phyloP scores from a whole-genome alignment of 1,284 basidiomycete species.

The Malassezia slooffiae region DNA sequence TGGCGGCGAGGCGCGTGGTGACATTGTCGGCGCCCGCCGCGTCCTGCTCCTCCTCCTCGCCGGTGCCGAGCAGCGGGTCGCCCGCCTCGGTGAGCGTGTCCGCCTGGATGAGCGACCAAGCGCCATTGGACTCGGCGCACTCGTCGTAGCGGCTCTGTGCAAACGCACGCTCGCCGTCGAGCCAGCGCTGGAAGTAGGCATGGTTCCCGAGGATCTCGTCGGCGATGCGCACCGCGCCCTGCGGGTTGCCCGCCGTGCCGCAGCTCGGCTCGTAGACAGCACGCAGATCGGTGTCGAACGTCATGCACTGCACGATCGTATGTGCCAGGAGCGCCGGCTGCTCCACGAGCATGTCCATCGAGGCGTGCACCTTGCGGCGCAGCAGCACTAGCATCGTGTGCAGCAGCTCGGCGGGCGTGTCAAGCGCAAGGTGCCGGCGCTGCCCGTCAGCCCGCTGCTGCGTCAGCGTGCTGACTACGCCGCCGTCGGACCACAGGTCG shows the following conservation, averaged over 20 bases:
- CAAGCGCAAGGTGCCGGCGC: constrained; percentile 12
- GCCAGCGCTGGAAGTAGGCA: constrained; percentile 83
- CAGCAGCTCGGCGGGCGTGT: constrained; percentile 33
- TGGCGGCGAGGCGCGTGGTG: constrained; percentile 30
- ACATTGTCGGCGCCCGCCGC: constrained; percentile 7
- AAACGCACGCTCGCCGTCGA: constrained; percentile 54
- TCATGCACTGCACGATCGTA: constrained; percentile 79
- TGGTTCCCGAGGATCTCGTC: constrained; percentile 68
- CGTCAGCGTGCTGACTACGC: constrained; percentile 30
- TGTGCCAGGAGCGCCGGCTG: constrained; percentile 81
- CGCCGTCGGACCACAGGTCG: constrained; percentile 10
- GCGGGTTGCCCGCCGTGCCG: constrained; percentile 21
- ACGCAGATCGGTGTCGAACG: constrained; percentile 68
- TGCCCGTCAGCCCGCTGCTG: constrained; percentile 1
- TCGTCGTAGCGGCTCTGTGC: constrained; percentile 68
- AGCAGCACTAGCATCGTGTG: constrained; percentile 30
- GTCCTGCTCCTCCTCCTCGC: not conserved
- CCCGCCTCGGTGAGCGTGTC: constrained; percentile 54
- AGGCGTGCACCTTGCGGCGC: constrained; percentile 28
- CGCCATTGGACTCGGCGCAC: constrained; percentile 66
- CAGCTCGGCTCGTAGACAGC: constrained; percentile 37
- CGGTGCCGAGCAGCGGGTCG: constrained; percentile 27
- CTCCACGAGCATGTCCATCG: constrained; percentile 60
- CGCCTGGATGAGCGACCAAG: constrained; percentile 68
- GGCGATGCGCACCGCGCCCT: constrained; percentile 40